Evolutionary conservation across 176 grass and related monocot genomes (phyloP), one percentile per base, ranked within the genome.

Genomic region (Chrysopogon serrulatus): DNA sequence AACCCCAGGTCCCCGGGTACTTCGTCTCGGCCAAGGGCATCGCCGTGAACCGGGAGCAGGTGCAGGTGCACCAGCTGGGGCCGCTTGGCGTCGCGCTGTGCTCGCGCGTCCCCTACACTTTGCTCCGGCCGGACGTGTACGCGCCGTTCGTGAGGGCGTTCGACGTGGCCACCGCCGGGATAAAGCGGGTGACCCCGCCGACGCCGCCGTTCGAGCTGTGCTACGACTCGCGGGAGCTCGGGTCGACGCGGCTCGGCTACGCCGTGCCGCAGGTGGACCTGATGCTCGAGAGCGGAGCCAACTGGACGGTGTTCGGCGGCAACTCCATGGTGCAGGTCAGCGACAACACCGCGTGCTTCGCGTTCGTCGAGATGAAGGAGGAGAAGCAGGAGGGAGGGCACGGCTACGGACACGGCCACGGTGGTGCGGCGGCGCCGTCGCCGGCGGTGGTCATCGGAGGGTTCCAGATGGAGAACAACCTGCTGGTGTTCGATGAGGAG

Each of bases 401-500:
- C 44, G 42, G 34, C 6, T 56, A 59, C 10, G 47, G 54, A 19
- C 0, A 23, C 2, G 40, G 9, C n/a, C n/a, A n/a, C 2, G 51
- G 12, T 0, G 12, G 12, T 43, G 42, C 0, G 12, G 15, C 23
- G 54, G 3, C 1, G 10, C 5, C 7, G 54, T 9, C 83, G 63
- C 84, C 78, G 14, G 79, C 89, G 36, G 65, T 65, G 84, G 66
- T 89, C 57, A 64, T 94, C 9, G 86, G 92, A 43, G 89, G 86
- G 10, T 92, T 82, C 73, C 92, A 94, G 87, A 85, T 92, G 92
- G 89, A 92, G 84, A 81, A 89, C 57, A 91, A 89, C 84, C 78
- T 94, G 32, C 34, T 91, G 54, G 76, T 87, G 56, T 94, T 94
- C 59, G 92, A 94, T 49, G 42, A 68, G 21, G 79, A 82, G 31